These are phyloP conservation scores for Hypoxylon sp. DNA, from an alignment of 2,329 filamentous ascomycete species.

Conservation along the genomic window DNA sequence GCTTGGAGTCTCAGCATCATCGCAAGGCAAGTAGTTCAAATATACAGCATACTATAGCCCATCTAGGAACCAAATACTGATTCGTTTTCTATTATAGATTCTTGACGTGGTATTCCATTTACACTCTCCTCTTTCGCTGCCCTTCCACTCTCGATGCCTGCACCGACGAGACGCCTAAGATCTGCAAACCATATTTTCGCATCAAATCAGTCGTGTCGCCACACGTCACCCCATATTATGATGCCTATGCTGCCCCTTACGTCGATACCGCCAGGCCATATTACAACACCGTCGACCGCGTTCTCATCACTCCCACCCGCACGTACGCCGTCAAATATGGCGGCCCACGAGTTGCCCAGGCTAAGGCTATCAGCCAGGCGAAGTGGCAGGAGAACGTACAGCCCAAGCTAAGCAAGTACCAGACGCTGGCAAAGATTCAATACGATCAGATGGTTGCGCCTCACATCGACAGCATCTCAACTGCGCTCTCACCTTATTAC, in stretches of 20 bases:
- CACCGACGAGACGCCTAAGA: constrained; percentile 75
- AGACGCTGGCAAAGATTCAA: constrained; percentile 69
- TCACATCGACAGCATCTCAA: constrained; percentile 73
- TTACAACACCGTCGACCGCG: constrained; percentile 71
- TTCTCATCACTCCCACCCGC: constrained; percentile 77
- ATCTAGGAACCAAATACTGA: constrained; percentile 35
- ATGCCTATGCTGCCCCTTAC: constrained; percentile 85
- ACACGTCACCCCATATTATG: constrained; percentile 86
- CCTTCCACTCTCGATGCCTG: constrained; percentile 77
- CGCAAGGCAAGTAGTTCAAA: constrained; percentile 61
- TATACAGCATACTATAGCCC: background rate
- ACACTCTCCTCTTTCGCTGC: constrained; percentile 86
- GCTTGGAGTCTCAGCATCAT: constrained; percentile 62
- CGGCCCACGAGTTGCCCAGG: constrained; percentile 77
- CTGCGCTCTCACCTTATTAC: constrained; percentile 78
- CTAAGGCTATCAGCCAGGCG: constrained; percentile 72
- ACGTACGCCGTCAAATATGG: constrained; percentile 78
- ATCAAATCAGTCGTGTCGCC: constrained; percentile 74
- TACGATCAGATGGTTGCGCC: constrained; percentile 81
- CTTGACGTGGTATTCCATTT: constrained; percentile 85
- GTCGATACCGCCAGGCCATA: constrained; percentile 83
- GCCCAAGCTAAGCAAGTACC: constrained; percentile 78
- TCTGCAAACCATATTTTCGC: constrained; percentile 88
- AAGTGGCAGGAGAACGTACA: constrained; percentile 86
- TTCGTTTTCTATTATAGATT: constrained; percentile 65